These are phyloP conservation scores for Skeletonema tropicum DNA, from an alignment of 108 stramenopile species.

Conservation along the genomic window DNA sequence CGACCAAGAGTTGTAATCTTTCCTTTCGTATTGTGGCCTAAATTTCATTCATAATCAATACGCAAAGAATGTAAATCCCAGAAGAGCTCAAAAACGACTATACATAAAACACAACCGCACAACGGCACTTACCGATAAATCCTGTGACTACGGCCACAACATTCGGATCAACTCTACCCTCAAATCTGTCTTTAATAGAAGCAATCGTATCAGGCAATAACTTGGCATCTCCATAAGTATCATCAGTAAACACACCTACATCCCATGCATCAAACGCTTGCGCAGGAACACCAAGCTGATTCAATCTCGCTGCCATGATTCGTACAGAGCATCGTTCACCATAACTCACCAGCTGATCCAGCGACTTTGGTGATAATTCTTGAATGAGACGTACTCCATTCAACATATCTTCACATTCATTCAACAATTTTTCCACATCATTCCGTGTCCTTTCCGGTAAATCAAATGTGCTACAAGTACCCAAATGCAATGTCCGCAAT, in stretches of 20 bases:
- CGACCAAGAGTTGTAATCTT: constrained; percentile 95
- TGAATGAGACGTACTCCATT: constrained; percentile 90
- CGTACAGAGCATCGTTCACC: constrained; percentile 94
- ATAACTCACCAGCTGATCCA: constrained; percentile 92
- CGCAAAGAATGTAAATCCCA: background rate
- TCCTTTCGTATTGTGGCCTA: constrained; percentile 76
- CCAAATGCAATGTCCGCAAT: constrained; percentile 84
- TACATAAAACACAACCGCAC: background rate
- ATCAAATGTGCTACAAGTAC: constrained; percentile 79
- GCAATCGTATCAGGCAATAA: constrained; percentile 67
- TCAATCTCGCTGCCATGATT: constrained; percentile 92
- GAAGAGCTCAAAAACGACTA: background rate
- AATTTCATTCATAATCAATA: background rate
- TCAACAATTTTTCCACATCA: constrained; percentile 74
- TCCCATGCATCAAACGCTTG: constrained; percentile 96
- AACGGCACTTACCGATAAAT: constrained; percentile 72
- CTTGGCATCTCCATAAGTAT: constrained; percentile 91
- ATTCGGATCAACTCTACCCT: constrained; percentile 71
- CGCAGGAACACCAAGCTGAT: constrained; percentile 94
- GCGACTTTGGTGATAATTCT: constrained; percentile 88
- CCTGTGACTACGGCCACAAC: constrained; percentile 96
- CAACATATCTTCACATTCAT: constrained; percentile 92
- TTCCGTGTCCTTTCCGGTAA: constrained; percentile 53
- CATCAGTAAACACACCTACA: constrained; percentile 89
- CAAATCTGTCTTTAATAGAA: constrained; percentile 66